phyloP scores from a whole-genome alignment of 1,284 basidiomycete genomes.

The Neolentinus lepideus region DNA sequence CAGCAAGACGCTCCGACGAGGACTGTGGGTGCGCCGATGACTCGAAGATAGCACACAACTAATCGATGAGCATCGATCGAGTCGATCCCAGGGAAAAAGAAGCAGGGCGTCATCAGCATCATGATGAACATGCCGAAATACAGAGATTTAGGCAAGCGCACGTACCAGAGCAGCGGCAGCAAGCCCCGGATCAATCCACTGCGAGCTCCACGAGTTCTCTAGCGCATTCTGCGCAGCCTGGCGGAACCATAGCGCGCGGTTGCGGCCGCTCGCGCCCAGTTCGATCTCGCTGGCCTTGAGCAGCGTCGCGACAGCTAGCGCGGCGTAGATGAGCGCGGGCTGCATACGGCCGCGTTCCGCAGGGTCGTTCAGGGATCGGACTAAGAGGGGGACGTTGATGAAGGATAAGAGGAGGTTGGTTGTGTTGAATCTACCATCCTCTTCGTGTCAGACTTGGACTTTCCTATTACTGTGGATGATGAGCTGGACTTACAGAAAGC shows the following conservation, averaged over 20 bases:
- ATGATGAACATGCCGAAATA: neutral
- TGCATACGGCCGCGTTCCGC: conserved; percentile 48
- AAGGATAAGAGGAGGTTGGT: conserved; percentile 52
- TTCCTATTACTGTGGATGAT: too few relatives aligned
- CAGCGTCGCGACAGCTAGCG: conserved; percentile 63
- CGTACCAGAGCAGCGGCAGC: conserved; percentile 71
- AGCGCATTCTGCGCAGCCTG: conserved; percentile 47
- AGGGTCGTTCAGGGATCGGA: conserved; percentile 43
- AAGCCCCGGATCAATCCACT: conserved; percentile 52
- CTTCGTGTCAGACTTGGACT: too few relatives aligned
- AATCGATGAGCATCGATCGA: neutral
- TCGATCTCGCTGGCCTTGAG: conserved; percentile 68
- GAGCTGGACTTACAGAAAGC: conserved; percentile 35
- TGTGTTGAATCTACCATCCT: conserved; percentile 3
- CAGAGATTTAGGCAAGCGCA: conserved; percentile 7
- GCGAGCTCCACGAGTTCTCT: conserved; percentile 40
- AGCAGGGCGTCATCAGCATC: neutral
- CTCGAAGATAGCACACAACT: conserved; percentile 73
- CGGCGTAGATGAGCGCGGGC: conserved; percentile 60
- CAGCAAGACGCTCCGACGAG: conserved; percentile 42
- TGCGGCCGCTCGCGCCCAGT: conserved; percentile 39
- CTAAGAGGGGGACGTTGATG: conserved; percentile 48
- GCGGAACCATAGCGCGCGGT: conserved; percentile 44
- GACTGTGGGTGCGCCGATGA: conserved; percentile 63
- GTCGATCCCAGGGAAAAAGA: conserved; percentile 1